Base-by-base conservation (phyloP, 768 basidiomycete genomes). In the Auricularia sp. region DNA sequence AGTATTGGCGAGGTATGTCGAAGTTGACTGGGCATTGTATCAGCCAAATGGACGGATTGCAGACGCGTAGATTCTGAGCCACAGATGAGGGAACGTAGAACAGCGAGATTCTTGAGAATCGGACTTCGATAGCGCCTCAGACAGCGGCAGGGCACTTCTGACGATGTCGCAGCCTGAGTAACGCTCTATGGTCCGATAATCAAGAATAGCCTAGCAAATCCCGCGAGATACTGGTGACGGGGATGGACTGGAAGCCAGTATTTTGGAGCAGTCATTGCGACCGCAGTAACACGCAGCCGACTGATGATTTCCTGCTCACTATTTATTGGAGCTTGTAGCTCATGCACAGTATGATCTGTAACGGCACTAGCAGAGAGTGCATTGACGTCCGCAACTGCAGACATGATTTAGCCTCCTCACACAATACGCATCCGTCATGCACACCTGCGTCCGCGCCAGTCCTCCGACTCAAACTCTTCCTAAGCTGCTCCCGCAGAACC, bases 1-100 rank as follows among this genome's bases (percentile, higher is more conserved):
- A 97, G 74, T 98, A 99, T 72, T 92, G 85, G 63, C 94, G 81
- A 29, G 83, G 84, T 54, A 21, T 65, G 33, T 39, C 63, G 21
- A 33, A 65, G n/a, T 34, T 61, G 47, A 35, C 51, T 67, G 54
- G 63, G 34, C 6, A 44, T 36, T 13, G 13, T 63, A 35, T 63
- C 47, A 33, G n/a, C 24, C 5, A 44, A 33, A 44, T 62, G 13
- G 5, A 34, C 39, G 42, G 29, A 29, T 29, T 29, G 29, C 1
- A 29, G 29, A 29, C 29, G 29, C 29, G 29, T 29, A 29, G 29
- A 29, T 29, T 29, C 29, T 29, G 29, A 29, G 29, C 29, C 29
- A 29, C 29, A 29, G 29, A 29, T 29, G 29, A 29, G 29, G 29
- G 29, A 29, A 29, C 29, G 29, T 29, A 29, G 29, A 29, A 29